Evolutionary conservation across 169 alveolate genomes (phyloP), one percentile per base, ranked within the genome.

Genomic region (Plasmodium knowlesi): DNA sequence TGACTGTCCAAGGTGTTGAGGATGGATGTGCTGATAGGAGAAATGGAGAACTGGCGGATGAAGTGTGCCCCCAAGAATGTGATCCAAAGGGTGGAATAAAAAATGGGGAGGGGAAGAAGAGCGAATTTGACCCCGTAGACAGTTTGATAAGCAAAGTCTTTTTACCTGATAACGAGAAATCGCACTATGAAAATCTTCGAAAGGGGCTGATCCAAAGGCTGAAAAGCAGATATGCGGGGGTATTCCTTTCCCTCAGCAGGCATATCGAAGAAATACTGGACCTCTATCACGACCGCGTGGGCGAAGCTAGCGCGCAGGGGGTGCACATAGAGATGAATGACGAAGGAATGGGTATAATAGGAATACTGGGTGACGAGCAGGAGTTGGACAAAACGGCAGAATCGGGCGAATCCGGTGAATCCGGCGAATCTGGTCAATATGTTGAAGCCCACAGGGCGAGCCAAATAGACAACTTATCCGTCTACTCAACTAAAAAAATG

Each of bases 261-360:
- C 16, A 53, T 30, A 86, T 86, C n/a, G 82, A 86, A 73, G 93
- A 86, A 53, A 86, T 86, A 54, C 19, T 86, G 80, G 81, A 61
- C 70, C 39, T 74, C 16, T 86, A 86, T 53, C 67, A 74, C 83
- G 50, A 82, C 22, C 71, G 32, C 14, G 6, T 28, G 41, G 43
- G 16, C 16, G 80, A 71, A 76, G 81, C n/a, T 73, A 73, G 41
- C n/a, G 80, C 67, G 39, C 10, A 53, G 32, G 46, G 50, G 34
- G 19, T 0, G 19, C 5, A 19, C 5, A 25, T 22, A 32, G 50
- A 8, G 76, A 83, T 16, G 74, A 16, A 22, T 34, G 30, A 3
- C 19, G 79, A 86, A 22, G 72, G 19, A 6, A 74, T 46, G 70
- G 9, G 43, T 10, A 19, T n/a, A 6, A 74, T 46, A 43, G 9